Evolutionary conservation across 495 filamentous ascomycete species (phyloP), one percentile per base, ranked within the genome.

Genomic region (Tuber magnatum): DNA sequence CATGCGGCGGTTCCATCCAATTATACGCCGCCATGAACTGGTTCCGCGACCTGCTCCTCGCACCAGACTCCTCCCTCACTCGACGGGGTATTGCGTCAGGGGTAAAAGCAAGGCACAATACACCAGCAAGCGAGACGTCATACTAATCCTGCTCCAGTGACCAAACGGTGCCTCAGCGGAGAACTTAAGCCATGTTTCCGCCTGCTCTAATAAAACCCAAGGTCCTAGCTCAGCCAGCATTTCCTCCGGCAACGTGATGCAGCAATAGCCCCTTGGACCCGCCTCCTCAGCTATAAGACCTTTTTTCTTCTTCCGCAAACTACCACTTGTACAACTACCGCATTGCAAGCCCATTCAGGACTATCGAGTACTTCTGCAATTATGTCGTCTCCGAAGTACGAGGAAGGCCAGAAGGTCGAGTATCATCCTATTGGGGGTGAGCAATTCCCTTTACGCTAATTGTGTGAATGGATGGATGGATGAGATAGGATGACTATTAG

Each of bases 371-470:
- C 56, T 35, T 65, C 56, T 65, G 28, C 56, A 12, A 32, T 35
- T 18, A 65, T 65, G 56, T 65, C 56, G 28, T 32, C 56, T 65
- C 56, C 56, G 3, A 79, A 82, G 14, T 82, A 73, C 40, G 39
- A 75, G 38, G 71, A 76, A 74, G 81, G 81, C 41, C 77, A 82
- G 72, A 80, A 69, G n/a, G 81, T 82, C 41, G 73, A 80, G 42
- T 82, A 82, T 44, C 78, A 81, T 14, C 81, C 81, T 12, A 82
- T 82, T 41, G 81, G 81, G 68, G 81, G 81, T 82, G 42, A 28
- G 77, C 70, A 22, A 28, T 42, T 14, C 16, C 8, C 10, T 35
- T 73, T 39, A 22, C 39, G 22, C 42, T 20, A 12, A 72, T 69
- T 28, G 5, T 51, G 6, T n/a, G 22, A n/a, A n/a, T 28, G n/a